Evolutionary conservation across 1,284 basidiomycete genomes (phyloP).

Genomic region (Hemileia vastatrix): DNA sequence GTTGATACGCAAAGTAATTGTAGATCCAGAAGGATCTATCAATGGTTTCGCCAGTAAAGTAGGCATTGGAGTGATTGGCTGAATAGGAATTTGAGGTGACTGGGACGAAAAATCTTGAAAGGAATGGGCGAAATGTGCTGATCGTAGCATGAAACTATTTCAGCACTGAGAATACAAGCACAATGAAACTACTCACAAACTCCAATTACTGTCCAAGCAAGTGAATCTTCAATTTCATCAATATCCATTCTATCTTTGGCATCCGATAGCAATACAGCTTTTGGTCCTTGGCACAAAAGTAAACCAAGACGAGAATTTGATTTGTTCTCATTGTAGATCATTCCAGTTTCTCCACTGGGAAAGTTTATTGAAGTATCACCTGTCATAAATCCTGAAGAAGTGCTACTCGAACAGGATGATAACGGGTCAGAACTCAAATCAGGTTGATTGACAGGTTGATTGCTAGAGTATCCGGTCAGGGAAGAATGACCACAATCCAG

Average conservation of each 20-base stretch:
- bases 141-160: neutral
- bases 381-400: no score
- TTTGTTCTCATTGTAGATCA: slow-evolving; percentile 8
- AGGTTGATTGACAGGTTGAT: neutral
- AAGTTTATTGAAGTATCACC: no score
- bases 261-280: slow-evolving; percentile 16
- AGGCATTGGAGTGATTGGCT: slow-evolving; percentile 18
- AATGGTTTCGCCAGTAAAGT: slow-evolving; percentile 5
- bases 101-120: slow-evolving; percentile 18
- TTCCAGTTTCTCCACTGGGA: neutral
- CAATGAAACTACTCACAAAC: slow-evolving; percentile 88
- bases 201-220: slow-evolving; percentile 91
- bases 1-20: slow-evolving; percentile 2
- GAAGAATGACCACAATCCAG: slow-evolving; percentile 7
- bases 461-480: neutral
- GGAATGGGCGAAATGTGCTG: slow-evolving; percentile 22
- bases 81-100: slow-evolving; percentile 16
- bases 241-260: slow-evolving; percentile 59
- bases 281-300: slow-evolving; percentile 13
- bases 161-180: no score
- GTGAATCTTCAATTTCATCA: slow-evolving; percentile 84
- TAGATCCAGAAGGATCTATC: slow-evolving; percentile 8
- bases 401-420: no score
- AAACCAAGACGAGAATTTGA: neutral
- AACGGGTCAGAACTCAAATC: no score